Conservation (phyloP, 371 early-diverging fungal genomes). For the Mortierella sp. region DNA sequence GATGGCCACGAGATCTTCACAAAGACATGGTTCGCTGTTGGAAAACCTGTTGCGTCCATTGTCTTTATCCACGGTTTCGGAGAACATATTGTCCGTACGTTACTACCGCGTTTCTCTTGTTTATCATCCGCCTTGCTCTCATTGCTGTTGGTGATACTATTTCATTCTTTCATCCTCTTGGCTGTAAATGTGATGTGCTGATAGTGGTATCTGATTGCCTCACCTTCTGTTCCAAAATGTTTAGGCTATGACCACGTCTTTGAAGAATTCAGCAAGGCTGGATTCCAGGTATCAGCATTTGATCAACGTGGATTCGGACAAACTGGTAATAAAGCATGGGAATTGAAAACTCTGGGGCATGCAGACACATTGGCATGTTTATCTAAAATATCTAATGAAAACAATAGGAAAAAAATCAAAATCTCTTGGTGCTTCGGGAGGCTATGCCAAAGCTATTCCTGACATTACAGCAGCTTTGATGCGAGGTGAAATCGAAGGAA, state of each 20-base stretch:
- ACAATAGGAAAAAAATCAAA: conserved; percentile 58
- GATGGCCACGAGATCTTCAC: conserved; percentile 51
- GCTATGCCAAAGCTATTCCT: conserved; percentile 59
- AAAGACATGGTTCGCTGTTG: conserved; percentile 51
- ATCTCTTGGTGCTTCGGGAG: conserved; percentile 65
- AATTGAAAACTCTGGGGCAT: no score
- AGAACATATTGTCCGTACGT: conserved; percentile 70
- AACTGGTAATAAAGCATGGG: conserved; percentile 59
- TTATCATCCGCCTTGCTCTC: neutral
- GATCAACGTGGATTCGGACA: conserved; percentile 80
- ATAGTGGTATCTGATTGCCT: neutral
- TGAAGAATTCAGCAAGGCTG: conserved; percentile 63
- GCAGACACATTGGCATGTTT: no score
- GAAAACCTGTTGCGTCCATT: conserved; percentile 38
- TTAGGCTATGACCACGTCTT: conserved; percentile 66
- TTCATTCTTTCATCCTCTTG: no score
- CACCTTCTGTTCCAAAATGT: neutral
- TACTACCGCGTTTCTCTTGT: neutral
- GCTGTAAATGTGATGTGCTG: no score
- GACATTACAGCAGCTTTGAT: conserved; percentile 71
- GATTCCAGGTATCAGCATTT: conserved; percentile 68
- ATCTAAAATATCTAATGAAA: no score
- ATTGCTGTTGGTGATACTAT: neutral
- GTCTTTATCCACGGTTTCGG: conserved; percentile 79
- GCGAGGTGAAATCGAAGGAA: conserved; percentile 54